Conservation (phyloP, 495 filamentous ascomycete species). For the Aspergillus indologenus region DNA sequence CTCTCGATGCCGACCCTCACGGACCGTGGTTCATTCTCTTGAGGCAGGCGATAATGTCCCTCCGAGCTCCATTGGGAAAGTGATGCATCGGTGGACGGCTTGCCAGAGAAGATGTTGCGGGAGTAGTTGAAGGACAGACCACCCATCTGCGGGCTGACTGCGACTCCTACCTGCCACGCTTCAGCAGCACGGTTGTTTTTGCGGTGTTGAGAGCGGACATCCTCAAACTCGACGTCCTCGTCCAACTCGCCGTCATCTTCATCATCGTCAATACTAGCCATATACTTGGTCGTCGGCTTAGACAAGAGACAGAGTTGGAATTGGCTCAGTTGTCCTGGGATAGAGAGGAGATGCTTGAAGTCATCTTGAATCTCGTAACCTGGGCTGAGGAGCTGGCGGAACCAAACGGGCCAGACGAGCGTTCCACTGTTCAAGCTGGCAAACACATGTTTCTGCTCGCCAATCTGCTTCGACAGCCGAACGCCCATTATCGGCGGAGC, state of each 20-base stretch:
- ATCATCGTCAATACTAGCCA: conserved; percentile 22
- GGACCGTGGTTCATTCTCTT: conserved; percentile 31
- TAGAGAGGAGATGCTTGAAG: conserved; percentile 19
- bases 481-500: conserved; percentile 31
- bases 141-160: conserved; percentile 27
- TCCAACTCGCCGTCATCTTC: conserved; percentile 29
- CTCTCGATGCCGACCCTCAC: conserved; percentile 32
- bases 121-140: conserved; percentile 35
- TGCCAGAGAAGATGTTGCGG: conserved; percentile 43
- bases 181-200: conserved; percentile 29
- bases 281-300: conserved; percentile 14
- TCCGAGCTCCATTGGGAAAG: conserved; percentile 45
- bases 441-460: conserved; percentile 30
- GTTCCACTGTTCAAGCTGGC: conserved; percentile 39
- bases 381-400: conserved; percentile 24
- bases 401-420: conserved; percentile 29
- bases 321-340: conserved; percentile 24
- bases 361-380: conserved; percentile 26
- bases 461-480: conserved; percentile 29
- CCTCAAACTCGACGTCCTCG: conserved; percentile 21
- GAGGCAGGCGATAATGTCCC: conserved; percentile 34
- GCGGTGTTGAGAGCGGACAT: conserved; percentile 20
- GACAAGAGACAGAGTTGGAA: conserved; percentile 38
- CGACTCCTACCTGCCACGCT: conserved; percentile 30
- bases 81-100: conserved; percentile 27